Conservation (phyloP, 192 early-diverging fungal genomes). For the Lobosporangium transversale region DNA sequence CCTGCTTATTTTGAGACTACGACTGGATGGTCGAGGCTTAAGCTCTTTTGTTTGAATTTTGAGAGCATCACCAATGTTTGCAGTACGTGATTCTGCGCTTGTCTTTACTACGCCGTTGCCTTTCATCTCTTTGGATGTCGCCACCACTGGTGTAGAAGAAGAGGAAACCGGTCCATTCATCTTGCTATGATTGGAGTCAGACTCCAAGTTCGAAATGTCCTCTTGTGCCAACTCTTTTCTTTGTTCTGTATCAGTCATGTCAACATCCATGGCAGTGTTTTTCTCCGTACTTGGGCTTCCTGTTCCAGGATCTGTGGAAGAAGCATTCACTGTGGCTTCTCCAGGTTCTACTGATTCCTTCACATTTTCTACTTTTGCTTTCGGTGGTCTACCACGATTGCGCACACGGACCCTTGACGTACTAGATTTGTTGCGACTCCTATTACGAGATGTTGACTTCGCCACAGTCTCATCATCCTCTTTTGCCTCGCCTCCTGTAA, state of each 20-base stretch:
- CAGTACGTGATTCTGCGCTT: background rate
- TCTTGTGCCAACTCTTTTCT: background rate
- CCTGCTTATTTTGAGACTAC: constrained; percentile 8
- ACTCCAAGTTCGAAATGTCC: background rate
- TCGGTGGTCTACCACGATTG: constrained; percentile 11
- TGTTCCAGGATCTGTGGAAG: background rate
- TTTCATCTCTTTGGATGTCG: background rate
- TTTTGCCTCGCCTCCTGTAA: no score
- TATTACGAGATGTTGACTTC: background rate
- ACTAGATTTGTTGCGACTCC: background rate
- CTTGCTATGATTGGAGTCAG: background rate
- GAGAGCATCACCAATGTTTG: background rate
- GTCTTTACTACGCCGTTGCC: constrained; percentile 14
- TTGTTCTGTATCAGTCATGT: background rate
- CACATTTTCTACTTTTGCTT: background rate
- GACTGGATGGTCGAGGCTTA: constrained; percentile 8
- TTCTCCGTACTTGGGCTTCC: background rate
- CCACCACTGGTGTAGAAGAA: background rate
- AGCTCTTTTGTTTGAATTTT: constrained; percentile 27
- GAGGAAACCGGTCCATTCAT: background rate
- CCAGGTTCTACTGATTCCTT: background rate
- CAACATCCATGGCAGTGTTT: background rate
- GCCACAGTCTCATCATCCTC: background rate
- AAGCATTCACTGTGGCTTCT: background rate
- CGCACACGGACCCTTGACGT: constrained; percentile 1